Conservation (phyloP, 768 basidiomycete genomes). For the Mycena epipterygia region DNA sequence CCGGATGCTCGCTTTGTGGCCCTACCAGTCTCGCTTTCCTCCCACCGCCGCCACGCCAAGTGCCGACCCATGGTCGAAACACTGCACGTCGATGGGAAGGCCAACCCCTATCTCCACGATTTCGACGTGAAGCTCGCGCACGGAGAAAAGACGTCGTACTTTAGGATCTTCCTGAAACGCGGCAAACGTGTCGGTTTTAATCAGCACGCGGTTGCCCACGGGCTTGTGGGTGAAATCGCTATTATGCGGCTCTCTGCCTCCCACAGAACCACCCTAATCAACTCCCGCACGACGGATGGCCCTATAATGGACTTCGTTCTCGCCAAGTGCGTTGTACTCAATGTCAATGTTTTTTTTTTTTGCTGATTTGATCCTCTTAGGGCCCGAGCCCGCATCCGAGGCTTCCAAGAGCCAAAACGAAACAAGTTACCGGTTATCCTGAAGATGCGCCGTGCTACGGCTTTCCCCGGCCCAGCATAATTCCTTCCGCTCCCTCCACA, state of each 20-base stretch:
- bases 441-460: neutral
- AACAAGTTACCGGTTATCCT: neutral
- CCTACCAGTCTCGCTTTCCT: neutral
- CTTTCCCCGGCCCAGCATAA: slow-evolving; percentile 1
- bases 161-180: neutral
- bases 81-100: neutral
- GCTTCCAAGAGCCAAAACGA: slow-evolving; percentile 8
- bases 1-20: neutral
- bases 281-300: no score
- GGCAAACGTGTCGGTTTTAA: neutral
- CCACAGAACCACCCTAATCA: no score
- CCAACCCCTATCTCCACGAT: slow-evolving; percentile 3
- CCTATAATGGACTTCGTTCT: slow-evolving; percentile 1
- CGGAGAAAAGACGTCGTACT: neutral
- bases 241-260: neutral
- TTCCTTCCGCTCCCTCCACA: neutral
- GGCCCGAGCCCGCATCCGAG: slow-evolving; percentile 1
- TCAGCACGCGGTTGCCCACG: neutral
- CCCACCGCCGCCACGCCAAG: slow-evolving; percentile 4
- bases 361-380: neutral
- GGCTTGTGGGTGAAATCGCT: neutral
- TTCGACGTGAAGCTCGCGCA: slow-evolving; percentile 3
- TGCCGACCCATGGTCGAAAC: slow-evolving; percentile 1
- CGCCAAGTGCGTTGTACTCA: neutral
- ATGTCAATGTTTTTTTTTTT: neutral